Percentiles rank a stretch among this genome's conserved stretches.
Conservation (phyloP, 2,329 filamentous ascomycete species). For the Lasiodiplodia sp. region DNA sequence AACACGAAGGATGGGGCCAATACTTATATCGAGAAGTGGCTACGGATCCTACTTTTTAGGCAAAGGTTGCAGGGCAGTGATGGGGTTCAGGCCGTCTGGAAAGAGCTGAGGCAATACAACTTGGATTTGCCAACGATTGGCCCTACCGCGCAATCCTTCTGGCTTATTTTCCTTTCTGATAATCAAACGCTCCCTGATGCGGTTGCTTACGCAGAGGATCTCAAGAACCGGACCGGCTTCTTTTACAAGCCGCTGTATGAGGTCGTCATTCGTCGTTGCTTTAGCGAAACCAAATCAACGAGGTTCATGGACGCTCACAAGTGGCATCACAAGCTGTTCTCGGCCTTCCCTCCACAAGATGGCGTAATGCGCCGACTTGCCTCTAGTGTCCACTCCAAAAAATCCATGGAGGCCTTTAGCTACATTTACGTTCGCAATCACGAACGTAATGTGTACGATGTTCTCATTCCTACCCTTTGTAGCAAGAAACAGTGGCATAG, state of each 20-base stretch:
- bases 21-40: neutral
- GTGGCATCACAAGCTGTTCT: constrained; percentile 24
- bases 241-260: constrained; percentile 51
- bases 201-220: constrained; percentile 49
- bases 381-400: neutral
- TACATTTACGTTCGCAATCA: constrained; percentile 49
- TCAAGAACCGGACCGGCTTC: constrained; percentile 49
- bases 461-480: constrained; percentile 35
- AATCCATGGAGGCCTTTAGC: constrained; percentile 39
- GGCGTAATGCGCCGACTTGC: constrained; percentile 19
- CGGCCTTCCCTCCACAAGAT: neutral
- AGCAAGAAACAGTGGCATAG: neutral
- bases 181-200: constrained; percentile 45
- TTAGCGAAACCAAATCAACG: constrained; percentile 31
- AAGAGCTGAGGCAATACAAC: constrained; percentile 44
- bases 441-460: constrained; percentile 52
- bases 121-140: constrained; percentile 51
- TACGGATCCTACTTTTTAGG: neutral
- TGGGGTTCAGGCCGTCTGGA: constrained; percentile 45
- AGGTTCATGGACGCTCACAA: constrained; percentile 23
- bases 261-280: constrained; percentile 52
- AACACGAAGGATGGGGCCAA: neutral
- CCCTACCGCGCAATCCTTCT: constrained; percentile 51
- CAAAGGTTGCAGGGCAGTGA: constrained; percentile 14
- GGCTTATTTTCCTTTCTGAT: constrained; percentile 54